Evolutionary conservation across 1,284 basidiomycete genomes (phyloP).

Genomic region (Laetiporus sulphureus): DNA sequence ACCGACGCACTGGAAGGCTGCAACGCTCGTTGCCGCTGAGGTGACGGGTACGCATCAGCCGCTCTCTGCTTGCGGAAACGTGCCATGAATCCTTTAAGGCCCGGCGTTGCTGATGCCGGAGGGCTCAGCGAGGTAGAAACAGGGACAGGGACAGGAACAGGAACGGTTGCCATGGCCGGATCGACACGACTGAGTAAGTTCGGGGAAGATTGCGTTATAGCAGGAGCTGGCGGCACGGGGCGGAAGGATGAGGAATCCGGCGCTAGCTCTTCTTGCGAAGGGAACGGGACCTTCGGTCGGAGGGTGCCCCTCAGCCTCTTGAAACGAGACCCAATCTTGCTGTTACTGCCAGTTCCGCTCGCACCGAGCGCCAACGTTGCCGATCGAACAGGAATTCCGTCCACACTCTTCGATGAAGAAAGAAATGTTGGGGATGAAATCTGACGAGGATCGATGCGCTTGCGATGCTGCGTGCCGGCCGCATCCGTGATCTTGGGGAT

Average conservation of each 20-base stretch:
- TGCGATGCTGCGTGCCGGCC: constrained; percentile 35
- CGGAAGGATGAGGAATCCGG: constrained; percentile 36
- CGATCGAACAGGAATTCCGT: constrained; percentile 63
- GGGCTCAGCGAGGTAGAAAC: constrained; percentile 38
- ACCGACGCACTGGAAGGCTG: too few relatives aligned
- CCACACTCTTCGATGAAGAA: constrained; percentile 69
- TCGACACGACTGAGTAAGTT: too few relatives aligned
- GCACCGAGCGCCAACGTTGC: constrained; percentile 34
- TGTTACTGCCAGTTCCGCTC: too few relatives aligned
- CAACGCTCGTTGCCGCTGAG: constrained; percentile 14
- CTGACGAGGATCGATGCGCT: constrained; percentile 59
- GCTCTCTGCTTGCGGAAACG: constrained; percentile 63
- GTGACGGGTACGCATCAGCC: constrained; percentile 23
- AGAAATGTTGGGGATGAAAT: constrained; percentile 71
- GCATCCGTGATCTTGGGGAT: constrained; percentile 39
- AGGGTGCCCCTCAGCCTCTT: constrained; percentile 65
- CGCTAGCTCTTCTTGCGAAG: constrained; percentile 46
- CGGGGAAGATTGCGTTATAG: too few relatives aligned
- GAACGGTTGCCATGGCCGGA: too few relatives aligned
- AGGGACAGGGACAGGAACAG: too few relatives aligned
- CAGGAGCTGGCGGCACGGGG: too few relatives aligned
- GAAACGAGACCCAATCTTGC: constrained; percentile 47
- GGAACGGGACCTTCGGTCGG: constrained; percentile 46
- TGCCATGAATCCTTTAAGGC: constrained; percentile 73
- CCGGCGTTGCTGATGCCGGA: constrained; percentile 64